phyloP scores from a whole-genome alignment of 2,329 filamentous ascomycete species.

The Botrytis aclada region DNA sequence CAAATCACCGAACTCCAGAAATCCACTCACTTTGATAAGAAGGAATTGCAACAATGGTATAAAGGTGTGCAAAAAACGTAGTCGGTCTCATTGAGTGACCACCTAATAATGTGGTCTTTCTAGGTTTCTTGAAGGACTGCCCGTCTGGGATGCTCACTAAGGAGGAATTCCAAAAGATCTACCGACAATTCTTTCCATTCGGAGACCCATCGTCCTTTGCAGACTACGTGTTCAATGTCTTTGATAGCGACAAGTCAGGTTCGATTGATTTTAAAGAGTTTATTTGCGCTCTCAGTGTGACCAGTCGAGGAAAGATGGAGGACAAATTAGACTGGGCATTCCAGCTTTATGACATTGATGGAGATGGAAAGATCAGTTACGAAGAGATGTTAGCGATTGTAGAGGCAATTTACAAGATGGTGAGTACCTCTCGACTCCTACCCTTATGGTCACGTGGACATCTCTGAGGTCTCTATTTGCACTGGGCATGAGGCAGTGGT shows the following conservation, averaged over 20 bases:
- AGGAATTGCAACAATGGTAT: conserved; percentile 99
- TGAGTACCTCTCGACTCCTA: conserved; percentile 42
- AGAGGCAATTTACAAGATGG: conserved; percentile 99
- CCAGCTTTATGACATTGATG: conserved; percentile 98
- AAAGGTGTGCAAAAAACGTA: conserved; percentile 65
- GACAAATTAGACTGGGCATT: conserved; percentile 99
- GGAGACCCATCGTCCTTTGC: conserved; percentile 96
- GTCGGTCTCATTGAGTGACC: conserved; percentile 21
- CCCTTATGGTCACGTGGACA: conserved; percentile 3
- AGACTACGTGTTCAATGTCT: conserved; percentile 99
- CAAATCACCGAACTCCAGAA: conserved; percentile 94
- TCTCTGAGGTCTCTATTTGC: neutral
- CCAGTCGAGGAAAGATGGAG: conserved; percentile 96
- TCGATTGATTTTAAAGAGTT: conserved; percentile 99
- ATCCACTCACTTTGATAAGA: conserved; percentile 98
- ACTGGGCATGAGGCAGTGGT: neutral
- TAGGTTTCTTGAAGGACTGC: conserved; percentile 97
- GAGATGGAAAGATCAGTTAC: conserved; percentile 98
- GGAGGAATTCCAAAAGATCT: conserved; percentile 99
- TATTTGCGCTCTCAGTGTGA: conserved; percentile 96
- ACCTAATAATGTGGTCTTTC: conserved; percentile 14
- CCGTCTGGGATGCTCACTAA: conserved; percentile 95
- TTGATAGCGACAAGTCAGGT: conserved; percentile 94
- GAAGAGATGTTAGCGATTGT: conserved; percentile 99
- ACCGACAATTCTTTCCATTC: conserved; percentile 98